Evolutionary conservation across 192 early-diverging fungal species (phyloP), one percentile per base, ranked within the genome.

Genomic region (Gaertneriomyces sp.): DNA sequence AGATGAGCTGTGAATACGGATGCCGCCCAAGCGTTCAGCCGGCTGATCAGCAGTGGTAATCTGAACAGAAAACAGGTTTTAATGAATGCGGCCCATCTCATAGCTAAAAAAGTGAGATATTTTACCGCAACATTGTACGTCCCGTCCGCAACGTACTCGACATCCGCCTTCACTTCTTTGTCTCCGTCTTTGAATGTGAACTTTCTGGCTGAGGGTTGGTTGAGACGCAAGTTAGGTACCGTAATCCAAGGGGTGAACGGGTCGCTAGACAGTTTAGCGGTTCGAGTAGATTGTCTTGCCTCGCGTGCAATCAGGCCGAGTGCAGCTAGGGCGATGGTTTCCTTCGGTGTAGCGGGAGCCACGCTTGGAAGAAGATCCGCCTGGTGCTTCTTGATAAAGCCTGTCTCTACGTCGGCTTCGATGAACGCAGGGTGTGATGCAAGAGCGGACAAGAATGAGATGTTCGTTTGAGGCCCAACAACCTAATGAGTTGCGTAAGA

Each of bases 401-500:
- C 93, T 20, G 95, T 98, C 71, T 96, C 93, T 10, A 98, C 90
- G 58, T 94, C 86, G 45, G 87, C 95, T 43, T 80, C 76, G 61
- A 91, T 83, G 69, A 98, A 98, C 16, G 85, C 87, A 4, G 89
- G 88, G 71, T 93, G 90, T 11, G 82, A 62, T 0, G 87, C 85
- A 20, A 98, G 82, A 4, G 77, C 79, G 66, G 89, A 84, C 53
- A 98, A 82, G 72, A 98, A 98, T 42, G 87, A 87, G 61, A 98
- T 92, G 78, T 98, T 98, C 25, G 95, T 98, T 71, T 89, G 85
- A 56, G 89, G 80, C 5, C 95, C 95, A 7, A 90, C 93, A 39
- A 96, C 81, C 76, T 77, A 45, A 58, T 46, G 9, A 50, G 67
- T 67, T 51, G 45, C 4, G 8, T 59, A n/a, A 49, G 12, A 4